Evolutionary conservation across 192 early-diverging fungal species (phyloP).

Genomic region (Backusella parvicylindrica): DNA sequence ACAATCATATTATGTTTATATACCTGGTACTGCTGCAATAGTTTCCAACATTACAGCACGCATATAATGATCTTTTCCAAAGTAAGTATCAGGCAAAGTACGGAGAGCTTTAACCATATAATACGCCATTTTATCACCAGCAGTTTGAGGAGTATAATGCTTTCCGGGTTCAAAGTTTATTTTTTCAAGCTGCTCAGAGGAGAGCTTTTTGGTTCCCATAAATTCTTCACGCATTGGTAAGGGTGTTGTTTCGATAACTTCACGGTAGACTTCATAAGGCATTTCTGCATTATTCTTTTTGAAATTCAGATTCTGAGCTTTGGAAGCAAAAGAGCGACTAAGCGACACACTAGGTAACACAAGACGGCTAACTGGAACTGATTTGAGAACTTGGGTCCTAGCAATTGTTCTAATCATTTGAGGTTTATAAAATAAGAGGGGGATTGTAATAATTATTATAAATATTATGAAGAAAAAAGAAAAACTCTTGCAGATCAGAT

Average conservation of each 20-base stretch:
- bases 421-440: neutral
- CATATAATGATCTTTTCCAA: conserved; percentile 72
- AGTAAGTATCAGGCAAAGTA: conserved; percentile 64
- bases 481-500: neutral
- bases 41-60: conserved; percentile 79
- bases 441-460: neutral
- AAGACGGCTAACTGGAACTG: neutral
- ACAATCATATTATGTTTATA: conserved; percentile 6
- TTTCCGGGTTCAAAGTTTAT: conserved; percentile 57
- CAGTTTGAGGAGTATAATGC: conserved; percentile 57
- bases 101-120: conserved; percentile 61
- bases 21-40: conserved; percentile 64
- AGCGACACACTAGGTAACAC: neutral
- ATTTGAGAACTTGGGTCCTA: neutral
- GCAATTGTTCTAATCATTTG: neutral
- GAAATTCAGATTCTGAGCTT: neutral
- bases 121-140: conserved; percentile 63
- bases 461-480: neutral
- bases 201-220: conserved; percentile 44
- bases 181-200: conserved; percentile 54
- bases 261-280: conserved; percentile 20
- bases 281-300: conserved; percentile 5
- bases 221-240: conserved; percentile 63
- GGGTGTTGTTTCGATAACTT: conserved; percentile 32
- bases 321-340: neutral